These are phyloP conservation scores for Jacaranda copaia DNA, from an alignment of 257 asterid species.

Conservation along the genomic window DNA sequence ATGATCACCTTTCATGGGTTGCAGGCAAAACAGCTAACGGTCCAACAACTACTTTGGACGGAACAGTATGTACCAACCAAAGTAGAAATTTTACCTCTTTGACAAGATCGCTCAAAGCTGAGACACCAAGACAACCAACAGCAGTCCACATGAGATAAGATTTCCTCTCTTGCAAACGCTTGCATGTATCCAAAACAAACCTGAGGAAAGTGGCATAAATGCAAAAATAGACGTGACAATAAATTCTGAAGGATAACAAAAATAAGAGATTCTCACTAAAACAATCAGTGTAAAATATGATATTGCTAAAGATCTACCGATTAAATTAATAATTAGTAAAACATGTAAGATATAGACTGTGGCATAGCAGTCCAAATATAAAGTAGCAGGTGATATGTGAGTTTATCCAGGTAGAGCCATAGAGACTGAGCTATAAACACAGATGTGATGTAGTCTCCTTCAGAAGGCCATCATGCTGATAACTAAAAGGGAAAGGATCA, in stretches of 20 bases:
- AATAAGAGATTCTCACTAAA: background rate
- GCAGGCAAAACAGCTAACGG: background rate
- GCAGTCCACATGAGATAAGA: constrained; percentile 88
- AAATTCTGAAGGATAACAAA: background rate
- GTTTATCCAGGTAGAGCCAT: background rate
- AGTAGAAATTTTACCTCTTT: constrained; percentile 65
- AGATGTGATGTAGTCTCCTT: constrained; percentile 4
- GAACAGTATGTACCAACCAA: background rate
- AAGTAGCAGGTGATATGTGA: background rate
- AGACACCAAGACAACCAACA: constrained; percentile 82
- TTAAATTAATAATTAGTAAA: background rate
- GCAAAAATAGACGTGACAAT: constrained; percentile 18
- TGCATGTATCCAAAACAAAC: constrained; percentile 75
- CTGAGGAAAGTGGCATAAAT: constrained; percentile 47
- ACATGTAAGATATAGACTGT: background rate
- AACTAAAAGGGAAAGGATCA: background rate
- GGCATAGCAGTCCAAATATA: background rate
- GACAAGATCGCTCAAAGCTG: constrained; percentile 85
- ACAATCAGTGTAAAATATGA: constrained; percentile 6
- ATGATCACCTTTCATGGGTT: background rate
- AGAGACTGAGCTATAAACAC: background rate
- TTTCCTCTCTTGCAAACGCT: constrained; percentile 78
- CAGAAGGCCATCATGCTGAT: background rate
- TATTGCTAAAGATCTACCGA: constrained; percentile 5
- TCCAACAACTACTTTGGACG: constrained; percentile 7